Conservation (phyloP, 2,329 filamentous ascomycete genomes). For the Alternaria triticimaculans region DNA sequence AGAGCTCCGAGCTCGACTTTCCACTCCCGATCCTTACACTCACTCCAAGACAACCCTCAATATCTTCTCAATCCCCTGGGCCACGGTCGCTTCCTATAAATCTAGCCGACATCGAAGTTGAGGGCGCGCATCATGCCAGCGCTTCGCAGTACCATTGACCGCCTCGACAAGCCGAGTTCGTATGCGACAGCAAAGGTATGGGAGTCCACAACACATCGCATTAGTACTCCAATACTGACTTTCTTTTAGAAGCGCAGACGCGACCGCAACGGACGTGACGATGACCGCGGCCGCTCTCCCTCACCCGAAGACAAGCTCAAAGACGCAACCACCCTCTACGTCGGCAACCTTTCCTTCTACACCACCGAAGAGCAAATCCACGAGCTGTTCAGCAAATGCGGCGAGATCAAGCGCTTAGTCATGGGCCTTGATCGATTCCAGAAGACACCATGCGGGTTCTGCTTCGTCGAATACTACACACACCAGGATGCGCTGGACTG, state of each 20-base stretch:
- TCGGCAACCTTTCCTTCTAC: constrained; percentile 98
- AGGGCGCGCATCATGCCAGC: constrained; percentile 31
- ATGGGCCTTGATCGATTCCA: constrained; percentile 98
- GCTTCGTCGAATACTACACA: constrained; percentile 99
- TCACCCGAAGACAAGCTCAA: constrained; percentile 79
- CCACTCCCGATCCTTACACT: neutral
- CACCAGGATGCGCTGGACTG: constrained; percentile 97
- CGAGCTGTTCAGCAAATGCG: constrained; percentile 91
- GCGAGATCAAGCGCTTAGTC: constrained; percentile 95
- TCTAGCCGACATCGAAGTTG: neutral
- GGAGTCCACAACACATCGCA: neutral
- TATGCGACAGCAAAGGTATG: constrained; percentile 84
- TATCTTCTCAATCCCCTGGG: neutral
- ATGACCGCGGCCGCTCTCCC: constrained; percentile 55
- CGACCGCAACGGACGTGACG: constrained; percentile 65
- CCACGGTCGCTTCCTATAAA: constrained; percentile 1
- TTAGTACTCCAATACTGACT: constrained; percentile 12
- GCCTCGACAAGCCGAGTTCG: constrained; percentile 91
- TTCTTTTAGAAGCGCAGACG: constrained; percentile 71
- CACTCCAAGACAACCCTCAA: neutral
- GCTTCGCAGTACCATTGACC: constrained; percentile 80
- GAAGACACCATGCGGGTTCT: constrained; percentile 98
- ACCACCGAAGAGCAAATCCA: constrained; percentile 99
- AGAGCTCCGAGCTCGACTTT: constrained; percentile 20
- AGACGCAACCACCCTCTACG: constrained; percentile 92